Base-by-base conservation (phyloP, 2,329 filamentous ascomycete species). In the Sporothrix dimorphospora region DNA sequence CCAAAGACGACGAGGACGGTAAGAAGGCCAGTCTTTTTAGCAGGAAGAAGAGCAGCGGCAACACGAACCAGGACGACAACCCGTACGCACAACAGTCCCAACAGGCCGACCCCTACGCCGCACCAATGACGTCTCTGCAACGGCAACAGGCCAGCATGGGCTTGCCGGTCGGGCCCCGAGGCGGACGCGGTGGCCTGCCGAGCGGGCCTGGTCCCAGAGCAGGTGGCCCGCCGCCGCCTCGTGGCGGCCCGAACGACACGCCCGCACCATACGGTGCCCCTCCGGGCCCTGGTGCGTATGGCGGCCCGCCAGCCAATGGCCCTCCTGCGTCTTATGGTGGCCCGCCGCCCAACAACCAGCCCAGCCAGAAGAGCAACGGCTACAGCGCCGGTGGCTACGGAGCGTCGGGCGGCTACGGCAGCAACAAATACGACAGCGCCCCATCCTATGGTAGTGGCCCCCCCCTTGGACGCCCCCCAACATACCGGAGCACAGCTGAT, bases 361-460 rank as follows among this genome's bases (percentile, higher is more conserved):
- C 66, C 42, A 38, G 53, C 30, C 63, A 59, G 68, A 47, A n/a
- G 30, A 65, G 79, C 24, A 79, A 78, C 27, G 87, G 87, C 14
- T 90, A 89, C 75, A 85, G 85, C 53, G 81, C 83, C 59, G 85
- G 88, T 34, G 85, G 83, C 74, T 88, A 86, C 76, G 87, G 86
- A 1, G 84, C 83, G 16, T 75, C 81, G 16, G 82, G 81, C 47
- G 86, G 86, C 45, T 89, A 89, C 73, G 85, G 85, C 14, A 81
- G 80, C 74, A 88, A 86, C 76, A 81, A 84, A 79, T 89, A 89
- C 77, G 84, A 85, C 53, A 77, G 80, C 42, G 76, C 79, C 27
- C 73, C 76, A 49, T 78, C 78, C 30, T 72, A 71, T 69, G 72
- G 72, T 73, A 70, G 24, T 40, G 38, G n/a, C 14, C 69, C 71